Evolutionary conservation across 352 stramenopile genomes (phyloP), one percentile per base, ranked within the genome.

Genomic region (Plasmopara muralis): DNA sequence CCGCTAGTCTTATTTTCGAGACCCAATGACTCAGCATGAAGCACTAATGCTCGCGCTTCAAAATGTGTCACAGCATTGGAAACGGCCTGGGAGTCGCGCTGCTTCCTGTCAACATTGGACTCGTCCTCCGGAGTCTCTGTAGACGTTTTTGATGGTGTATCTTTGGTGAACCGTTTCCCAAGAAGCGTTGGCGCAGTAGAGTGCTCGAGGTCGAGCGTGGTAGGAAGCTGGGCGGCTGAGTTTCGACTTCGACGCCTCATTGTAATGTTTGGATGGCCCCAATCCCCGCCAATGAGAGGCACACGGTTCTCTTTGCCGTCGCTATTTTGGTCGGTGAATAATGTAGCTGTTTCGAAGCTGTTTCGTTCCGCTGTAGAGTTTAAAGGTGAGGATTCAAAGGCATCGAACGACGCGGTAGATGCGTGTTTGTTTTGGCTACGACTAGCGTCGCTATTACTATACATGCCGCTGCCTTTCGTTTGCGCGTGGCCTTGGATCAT

Each of bases 271-370:
- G 31, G 40, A 14, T 68, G 51, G 31, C 29, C 46, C 38, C 35
- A 60, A 41, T 29, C 18, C 13, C 13, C 34, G 5, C 50, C 33
- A 55, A 38, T 46, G n/a, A 4, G 18, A 20, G 63, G 59, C 0
- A 53, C 18, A 29, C 55, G 60, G 48, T 72, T 72, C 44, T 72
- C 64, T 40, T 72, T 72, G 0, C 48, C 63, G 10, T 68, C 47
- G 16, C 41, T 47, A 6, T 47, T 39, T 54, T 53, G 35, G 34
- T 49, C 29, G 2, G 30, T n/a, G 4, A 28, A 57, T 49, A 39
- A 12, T 12, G 9, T 15, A 13, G 43, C 37, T 43, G 48, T 66
- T 60, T 68, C 64, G 2, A 7, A 13, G 37, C 37, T 43, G 44
- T 66, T 66, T 47, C 28, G 28, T 39, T 15, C 29, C 9, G 34